Conservation (phyloP, 257 asterid species). For the Fraxinus anomala region DNA sequence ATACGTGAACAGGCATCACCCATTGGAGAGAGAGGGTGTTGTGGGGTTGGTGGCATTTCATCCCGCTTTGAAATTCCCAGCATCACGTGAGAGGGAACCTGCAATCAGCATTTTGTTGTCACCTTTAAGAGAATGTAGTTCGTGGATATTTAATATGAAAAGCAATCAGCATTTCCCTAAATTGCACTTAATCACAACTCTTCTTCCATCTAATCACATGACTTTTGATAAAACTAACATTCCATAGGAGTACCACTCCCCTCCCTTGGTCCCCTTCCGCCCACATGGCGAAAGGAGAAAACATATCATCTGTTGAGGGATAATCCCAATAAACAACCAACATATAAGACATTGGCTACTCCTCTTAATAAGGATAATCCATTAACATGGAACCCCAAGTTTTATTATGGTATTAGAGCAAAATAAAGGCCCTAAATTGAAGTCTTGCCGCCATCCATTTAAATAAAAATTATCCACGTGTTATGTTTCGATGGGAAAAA, state of each 20-base stretch:
- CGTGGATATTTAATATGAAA: not conserved
- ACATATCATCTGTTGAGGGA: not conserved
- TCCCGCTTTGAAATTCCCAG: slow-evolving; percentile 84
- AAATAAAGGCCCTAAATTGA: too few species aligned
- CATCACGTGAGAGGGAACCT: slow-evolving; percentile 93
- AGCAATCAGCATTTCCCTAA: slow-evolving; percentile 10
- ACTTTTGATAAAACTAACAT: not conserved
- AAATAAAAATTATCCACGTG: too few species aligned
- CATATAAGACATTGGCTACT: too few species aligned
- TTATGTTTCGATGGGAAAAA: too few species aligned
- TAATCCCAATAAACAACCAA: too few species aligned
- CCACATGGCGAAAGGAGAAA: not conserved
- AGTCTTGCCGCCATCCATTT: too few species aligned
- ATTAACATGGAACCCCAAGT: too few species aligned
- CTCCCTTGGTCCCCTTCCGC: not conserved
- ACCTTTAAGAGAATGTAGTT: slow-evolving; percentile 6
- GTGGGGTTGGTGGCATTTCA: slow-evolving; percentile 88
- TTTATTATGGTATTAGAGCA: too few species aligned
- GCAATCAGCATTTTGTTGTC: slow-evolving; percentile 23
- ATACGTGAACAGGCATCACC: slow-evolving; percentile 93
- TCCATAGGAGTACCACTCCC: not conserved
- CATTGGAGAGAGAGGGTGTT: slow-evolving; percentile 92
- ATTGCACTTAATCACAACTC: not conserved
- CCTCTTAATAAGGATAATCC: too few species aligned
- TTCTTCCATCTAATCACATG: not conserved